Conservation (phyloP, 23 red algal species). For the Agarophyton chilense region DNA sequence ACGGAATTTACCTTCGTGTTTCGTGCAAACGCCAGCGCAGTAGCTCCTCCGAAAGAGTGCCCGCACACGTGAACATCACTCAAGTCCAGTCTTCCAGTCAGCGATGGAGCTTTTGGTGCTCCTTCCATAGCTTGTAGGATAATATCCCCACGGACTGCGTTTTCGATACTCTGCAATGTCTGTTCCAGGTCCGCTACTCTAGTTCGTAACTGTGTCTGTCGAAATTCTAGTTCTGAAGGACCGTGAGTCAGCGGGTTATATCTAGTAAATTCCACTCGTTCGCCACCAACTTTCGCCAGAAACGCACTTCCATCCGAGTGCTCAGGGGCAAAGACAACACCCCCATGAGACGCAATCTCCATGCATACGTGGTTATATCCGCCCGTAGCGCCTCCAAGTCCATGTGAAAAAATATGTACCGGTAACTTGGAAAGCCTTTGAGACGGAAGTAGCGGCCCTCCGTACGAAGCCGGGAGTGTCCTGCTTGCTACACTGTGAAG, state of each 20-base stretch:
- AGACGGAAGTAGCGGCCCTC: background rate
- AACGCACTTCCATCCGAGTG: constrained; percentile 65
- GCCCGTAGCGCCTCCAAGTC: constrained; percentile 43
- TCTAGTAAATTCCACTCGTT: constrained; percentile 4
- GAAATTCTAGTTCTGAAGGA: constrained; percentile 19
- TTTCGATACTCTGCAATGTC: background rate
- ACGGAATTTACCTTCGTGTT: background rate
- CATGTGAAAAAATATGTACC: constrained; percentile 66
- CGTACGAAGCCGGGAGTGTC: constrained; percentile 37
- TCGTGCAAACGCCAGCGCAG: background rate
- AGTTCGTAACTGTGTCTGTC: constrained; percentile 24
- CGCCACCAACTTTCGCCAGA: background rate
- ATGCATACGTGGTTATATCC: constrained; percentile 40
- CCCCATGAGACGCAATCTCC: constrained; percentile 38
- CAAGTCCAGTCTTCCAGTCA: constrained; percentile 39
- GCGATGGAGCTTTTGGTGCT: background rate
- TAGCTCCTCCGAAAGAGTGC: constrained; percentile 63
- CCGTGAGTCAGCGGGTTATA: constrained; percentile 27
- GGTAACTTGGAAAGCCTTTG: background rate
- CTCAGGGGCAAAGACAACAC: constrained; percentile 43
- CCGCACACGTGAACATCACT: constrained; percentile 32
- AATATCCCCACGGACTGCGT: background rate
- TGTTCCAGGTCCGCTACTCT: constrained; percentile 38
- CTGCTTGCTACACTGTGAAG: background rate
- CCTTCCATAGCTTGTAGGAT: background rate